Evolutionary conservation across 2,329 filamentous ascomycete genomes (phyloP), one percentile per base, ranked within the genome.

Genomic region (Chalaropsis thielavioides): DNA sequence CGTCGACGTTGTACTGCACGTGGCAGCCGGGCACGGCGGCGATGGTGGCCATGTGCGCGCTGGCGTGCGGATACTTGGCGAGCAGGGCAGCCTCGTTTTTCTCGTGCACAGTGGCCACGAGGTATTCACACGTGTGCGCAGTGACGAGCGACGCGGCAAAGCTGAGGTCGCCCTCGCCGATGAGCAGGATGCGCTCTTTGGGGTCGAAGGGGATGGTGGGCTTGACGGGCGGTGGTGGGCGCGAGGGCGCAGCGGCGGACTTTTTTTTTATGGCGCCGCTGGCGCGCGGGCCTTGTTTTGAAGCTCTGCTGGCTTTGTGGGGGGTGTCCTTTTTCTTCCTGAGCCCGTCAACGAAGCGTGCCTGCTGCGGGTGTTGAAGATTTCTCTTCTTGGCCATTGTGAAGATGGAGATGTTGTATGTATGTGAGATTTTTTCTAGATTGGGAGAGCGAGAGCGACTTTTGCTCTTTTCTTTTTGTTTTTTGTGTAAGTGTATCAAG

Each of bases 151-250:
- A 85, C 35, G 81, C 80, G 13, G 88, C 82, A 73, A 91, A 92
- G 72, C 87, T 90, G 71, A 94, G 83, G 74, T 95, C 89, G 69
- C 84, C 89, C 72, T 94, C 89, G 70, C 89, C 89, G 62, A 92
- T 76, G 2, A 92, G 81, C 6, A 94, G 83, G 68, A 92, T 90
- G 70, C 81, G 77, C 69, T 91, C 83, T 70, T 81, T 75, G 46
- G 81, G 76, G 27, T 79, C 74, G 74, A 92, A 92, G 17, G 89
- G 89, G 24, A 92, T 84, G 3, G 77, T 81, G 24, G 65, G 67
- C 61, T 66, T 64, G n/a, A 61, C 51, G 1, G 56, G 61, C 3
- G 65, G 65, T 3, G 64, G 62, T 5, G 62, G 49, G 17, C 46
- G 60, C 22, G 68, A 22, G 41, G 49, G 60, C 59, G 66, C 61